These are phyloP conservation scores for Pythium pyrilobum DNA, from an alignment of 352 stramenopile genomes.

Conservation along the genomic window DNA sequence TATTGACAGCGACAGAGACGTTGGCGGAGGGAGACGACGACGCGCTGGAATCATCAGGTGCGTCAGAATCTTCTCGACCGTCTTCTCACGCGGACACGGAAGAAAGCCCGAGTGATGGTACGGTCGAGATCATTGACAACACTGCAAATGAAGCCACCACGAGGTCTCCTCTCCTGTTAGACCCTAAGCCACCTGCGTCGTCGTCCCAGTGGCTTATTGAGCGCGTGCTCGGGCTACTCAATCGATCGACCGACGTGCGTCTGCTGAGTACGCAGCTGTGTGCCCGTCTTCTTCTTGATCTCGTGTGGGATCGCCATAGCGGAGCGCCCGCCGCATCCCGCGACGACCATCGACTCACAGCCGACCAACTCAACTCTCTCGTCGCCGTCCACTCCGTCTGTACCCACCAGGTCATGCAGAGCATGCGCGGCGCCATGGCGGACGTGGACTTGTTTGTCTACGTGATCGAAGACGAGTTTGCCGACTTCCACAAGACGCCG, in stretches of 20 bases:
- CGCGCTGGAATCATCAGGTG: conserved; percentile 1
- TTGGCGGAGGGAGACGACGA: conserved; percentile 1
- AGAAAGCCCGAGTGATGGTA: conserved; percentile 10
- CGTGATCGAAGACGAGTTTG: conserved; percentile 68
- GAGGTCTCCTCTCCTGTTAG: no score
- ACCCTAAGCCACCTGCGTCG: no score
- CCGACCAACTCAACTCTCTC: conserved; percentile 22
- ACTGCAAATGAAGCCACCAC: background rate
- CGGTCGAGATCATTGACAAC: conserved; percentile 1
- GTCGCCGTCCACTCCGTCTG: conserved; percentile 60
- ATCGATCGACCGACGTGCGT: conserved; percentile 40
- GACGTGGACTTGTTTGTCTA: conserved; percentile 81
- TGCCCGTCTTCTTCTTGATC: conserved; percentile 46
- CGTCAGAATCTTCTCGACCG: conserved; percentile 6
- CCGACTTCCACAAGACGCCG: conserved; percentile 32
- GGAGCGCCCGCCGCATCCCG: background rate
- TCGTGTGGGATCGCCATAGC: conserved; percentile 32
- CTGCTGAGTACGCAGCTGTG: conserved; percentile 55
- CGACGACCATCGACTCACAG: conserved; percentile 2
- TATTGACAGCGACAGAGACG: background rate
- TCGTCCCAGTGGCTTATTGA: conserved; percentile 48
- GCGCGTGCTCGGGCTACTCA: conserved; percentile 33
- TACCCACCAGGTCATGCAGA: conserved; percentile 74
- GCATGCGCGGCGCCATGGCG: conserved; percentile 72
- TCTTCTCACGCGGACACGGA: conserved; percentile 12